phyloP scores from a whole-genome alignment of 768 basidiomycete genomes.

The Chalciporus pseudorubinellus region DNA sequence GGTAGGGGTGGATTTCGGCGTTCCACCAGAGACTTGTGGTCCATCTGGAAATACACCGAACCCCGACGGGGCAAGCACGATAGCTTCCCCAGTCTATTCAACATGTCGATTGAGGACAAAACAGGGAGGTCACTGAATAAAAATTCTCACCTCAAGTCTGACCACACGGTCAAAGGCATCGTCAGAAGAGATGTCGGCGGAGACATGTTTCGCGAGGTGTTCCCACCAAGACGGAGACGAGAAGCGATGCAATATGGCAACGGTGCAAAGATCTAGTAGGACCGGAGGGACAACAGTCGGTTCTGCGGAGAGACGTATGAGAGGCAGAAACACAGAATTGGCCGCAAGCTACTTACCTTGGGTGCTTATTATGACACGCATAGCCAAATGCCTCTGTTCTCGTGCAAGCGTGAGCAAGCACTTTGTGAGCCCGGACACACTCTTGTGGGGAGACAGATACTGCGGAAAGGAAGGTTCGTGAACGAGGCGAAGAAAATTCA shows the following conservation, averaged over 20 bases:
- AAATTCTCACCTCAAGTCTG: constrained; percentile 49
- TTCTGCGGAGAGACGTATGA: constrained; percentile 39
- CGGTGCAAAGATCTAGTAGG: constrained; percentile 62
- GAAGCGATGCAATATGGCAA: constrained; percentile 69
- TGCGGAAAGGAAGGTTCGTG: constrained; percentile 24
- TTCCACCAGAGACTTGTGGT: constrained; percentile 2
- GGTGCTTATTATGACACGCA: constrained; percentile 72
- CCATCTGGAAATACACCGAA: constrained; percentile 41
- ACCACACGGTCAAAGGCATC: constrained; percentile 70
- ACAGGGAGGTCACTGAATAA: not conserved
- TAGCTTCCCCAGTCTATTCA: constrained; percentile 65
- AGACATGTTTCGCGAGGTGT: constrained; percentile 64
- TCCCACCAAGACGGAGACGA: constrained; percentile 78
- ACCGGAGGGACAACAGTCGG: constrained; percentile 71
- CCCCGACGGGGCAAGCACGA: constrained; percentile 65
- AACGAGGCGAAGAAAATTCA: not conserved
- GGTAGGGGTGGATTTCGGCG: not conserved
- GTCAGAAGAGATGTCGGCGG: constrained; percentile 54
- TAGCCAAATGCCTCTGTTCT: constrained; percentile 68
- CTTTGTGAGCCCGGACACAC: constrained; percentile 53
- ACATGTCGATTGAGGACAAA: not conserved
- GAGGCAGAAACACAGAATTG: not conserved
- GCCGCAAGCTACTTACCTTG: constrained; percentile 46
- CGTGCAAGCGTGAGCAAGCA: constrained; percentile 58
- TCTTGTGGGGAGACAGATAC: constrained; percentile 54